A percentile compares a stretch with the other conserved stretches of the same genome.
Evolutionary conservation across 106 monocot genomes (phyloP).

Genomic region (Dioscorea alata): DNA sequence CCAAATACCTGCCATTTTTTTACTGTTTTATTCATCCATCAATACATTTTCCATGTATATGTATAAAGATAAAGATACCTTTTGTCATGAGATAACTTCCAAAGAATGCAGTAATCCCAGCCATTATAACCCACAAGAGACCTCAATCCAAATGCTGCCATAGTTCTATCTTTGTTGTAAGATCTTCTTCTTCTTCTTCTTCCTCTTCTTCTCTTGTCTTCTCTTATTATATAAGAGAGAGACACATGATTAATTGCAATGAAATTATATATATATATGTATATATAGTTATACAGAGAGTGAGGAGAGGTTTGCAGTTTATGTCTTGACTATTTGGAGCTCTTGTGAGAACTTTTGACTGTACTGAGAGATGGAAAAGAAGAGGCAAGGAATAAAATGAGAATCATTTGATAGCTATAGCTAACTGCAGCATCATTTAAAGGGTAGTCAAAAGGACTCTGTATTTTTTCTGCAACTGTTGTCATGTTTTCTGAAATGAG

Average conservation of each 20-base stretch:
- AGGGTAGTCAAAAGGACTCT: not conserved
- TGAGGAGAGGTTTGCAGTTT: not conserved
- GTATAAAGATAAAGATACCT: slow-evolving; percentile 24
- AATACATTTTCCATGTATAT: not conserved
- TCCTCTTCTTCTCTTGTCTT: slow-evolving; percentile 17
- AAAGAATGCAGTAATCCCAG: slow-evolving; percentile 79
- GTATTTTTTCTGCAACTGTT: not conserved
- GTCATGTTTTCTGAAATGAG: slow-evolving; percentile 13
- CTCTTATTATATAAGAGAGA: not conserved
- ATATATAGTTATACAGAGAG: not conserved
- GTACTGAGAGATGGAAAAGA: slow-evolving; percentile 11
- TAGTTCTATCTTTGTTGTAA: slow-evolving; percentile 19
- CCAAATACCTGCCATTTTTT: slow-evolving; percentile 19
- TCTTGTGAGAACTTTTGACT: slow-evolving; percentile 19
- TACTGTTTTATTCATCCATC: not conserved
- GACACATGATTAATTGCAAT: not conserved
- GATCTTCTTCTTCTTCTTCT: slow-evolving; percentile 16
- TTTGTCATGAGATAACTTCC: slow-evolving; percentile 64
- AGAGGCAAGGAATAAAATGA: not conserved
- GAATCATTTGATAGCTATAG: slow-evolving; percentile 61
- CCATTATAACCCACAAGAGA: slow-evolving; percentile 56
- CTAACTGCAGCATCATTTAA: slow-evolving; percentile 50
- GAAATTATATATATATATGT: slow-evolving; percentile 11
- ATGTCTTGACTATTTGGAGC: slow-evolving; percentile 5
- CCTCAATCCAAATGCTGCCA: slow-evolving; percentile 19